phyloP scores from a whole-genome alignment of 2,329 filamentous ascomycete species.

The Aspergillus chevalieri region DNA sequence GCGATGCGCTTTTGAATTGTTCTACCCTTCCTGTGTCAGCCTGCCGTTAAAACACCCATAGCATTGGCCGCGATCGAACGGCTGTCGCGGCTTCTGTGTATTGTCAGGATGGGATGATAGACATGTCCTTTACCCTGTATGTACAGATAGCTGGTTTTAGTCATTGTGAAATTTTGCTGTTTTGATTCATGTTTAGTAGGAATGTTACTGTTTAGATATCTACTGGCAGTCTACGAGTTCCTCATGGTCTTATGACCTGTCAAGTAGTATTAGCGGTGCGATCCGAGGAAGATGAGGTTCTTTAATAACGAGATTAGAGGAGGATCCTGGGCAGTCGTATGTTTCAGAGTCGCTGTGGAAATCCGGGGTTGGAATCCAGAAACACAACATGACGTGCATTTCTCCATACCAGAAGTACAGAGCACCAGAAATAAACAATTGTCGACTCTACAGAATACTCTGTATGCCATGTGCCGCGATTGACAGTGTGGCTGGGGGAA shows the following conservation, averaged over 20 bases:
- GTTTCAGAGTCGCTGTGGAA: neutral
- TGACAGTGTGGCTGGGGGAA: too few relatives aligned
- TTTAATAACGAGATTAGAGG: too few relatives aligned
- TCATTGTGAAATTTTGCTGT: conserved; percentile 32
- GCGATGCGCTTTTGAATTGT: neutral
- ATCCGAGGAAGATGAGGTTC: neutral
- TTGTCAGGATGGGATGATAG: conserved; percentile 16
- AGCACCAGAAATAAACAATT: too few relatives aligned
- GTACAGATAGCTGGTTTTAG: conserved; percentile 39
- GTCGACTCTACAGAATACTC: too few relatives aligned
- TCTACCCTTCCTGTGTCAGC: neutral
- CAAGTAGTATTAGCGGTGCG: too few relatives aligned
- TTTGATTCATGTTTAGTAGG: conserved; percentile 24
- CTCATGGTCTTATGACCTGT: too few relatives aligned
- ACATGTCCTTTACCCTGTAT: conserved; percentile 26
- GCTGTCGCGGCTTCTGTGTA: conserved; percentile 6
- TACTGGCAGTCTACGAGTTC: neutral
- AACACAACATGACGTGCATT: neutral
- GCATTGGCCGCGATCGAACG: neutral
- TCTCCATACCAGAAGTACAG: neutral
- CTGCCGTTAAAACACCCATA: conserved; percentile 1
- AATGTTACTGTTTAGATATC: conserved; percentile 26
- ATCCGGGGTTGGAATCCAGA: neutral
- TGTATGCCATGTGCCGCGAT: too few relatives aligned
- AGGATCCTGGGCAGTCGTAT: neutral